phyloP scores from a whole-genome alignment of 1,139 yeast species.

The Suhomyces bokatorum region DNA sequence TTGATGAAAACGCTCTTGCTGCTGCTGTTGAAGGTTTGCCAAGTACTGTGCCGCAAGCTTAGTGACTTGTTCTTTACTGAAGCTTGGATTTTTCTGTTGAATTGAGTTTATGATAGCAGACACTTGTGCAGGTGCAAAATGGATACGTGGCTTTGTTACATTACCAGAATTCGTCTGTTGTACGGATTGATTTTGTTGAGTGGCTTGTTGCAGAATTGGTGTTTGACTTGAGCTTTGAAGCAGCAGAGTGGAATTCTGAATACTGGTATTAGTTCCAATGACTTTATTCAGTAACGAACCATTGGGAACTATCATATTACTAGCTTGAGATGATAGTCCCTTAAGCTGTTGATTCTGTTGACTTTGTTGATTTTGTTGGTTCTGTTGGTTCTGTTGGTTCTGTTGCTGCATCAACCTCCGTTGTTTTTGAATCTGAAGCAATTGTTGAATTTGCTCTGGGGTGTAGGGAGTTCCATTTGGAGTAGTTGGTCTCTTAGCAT shows the following conservation, averaged over 20 bases:
- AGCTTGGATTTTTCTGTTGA: conserved; percentile 66
- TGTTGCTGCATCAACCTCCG: conserved; percentile 51
- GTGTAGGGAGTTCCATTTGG: conserved; percentile 57
- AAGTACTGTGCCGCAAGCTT: conserved; percentile 70
- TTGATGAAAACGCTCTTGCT: conserved; percentile 37
- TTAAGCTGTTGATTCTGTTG: conserved; percentile 7
- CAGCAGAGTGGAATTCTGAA: not conserved
- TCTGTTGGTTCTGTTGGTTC: conserved; percentile 20
- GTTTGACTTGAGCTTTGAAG: not conserved
- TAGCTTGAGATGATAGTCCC: conserved; percentile 7
- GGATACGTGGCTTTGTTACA: conserved; percentile 37
- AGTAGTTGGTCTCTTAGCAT: conserved; percentile 39
- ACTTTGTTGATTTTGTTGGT: not conserved
- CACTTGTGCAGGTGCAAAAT: conserved; percentile 63
- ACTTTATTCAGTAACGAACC: conserved; percentile 8
- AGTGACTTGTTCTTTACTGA: conserved; percentile 71
- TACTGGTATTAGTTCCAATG: not conserved
- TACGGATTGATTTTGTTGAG: not conserved
- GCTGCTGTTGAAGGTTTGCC: conserved; percentile 58
- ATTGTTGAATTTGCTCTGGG: conserved; percentile 55
- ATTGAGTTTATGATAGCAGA: conserved; percentile 69
- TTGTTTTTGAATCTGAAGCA: conserved; percentile 53
- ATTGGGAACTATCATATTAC: conserved; percentile 10
- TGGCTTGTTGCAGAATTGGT: not conserved
- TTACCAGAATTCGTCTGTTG: not conserved